These are phyloP conservation scores for Agastache rugosa DNA, from an alignment of 257 asterid genomes.

Conservation along the genomic window DNA sequence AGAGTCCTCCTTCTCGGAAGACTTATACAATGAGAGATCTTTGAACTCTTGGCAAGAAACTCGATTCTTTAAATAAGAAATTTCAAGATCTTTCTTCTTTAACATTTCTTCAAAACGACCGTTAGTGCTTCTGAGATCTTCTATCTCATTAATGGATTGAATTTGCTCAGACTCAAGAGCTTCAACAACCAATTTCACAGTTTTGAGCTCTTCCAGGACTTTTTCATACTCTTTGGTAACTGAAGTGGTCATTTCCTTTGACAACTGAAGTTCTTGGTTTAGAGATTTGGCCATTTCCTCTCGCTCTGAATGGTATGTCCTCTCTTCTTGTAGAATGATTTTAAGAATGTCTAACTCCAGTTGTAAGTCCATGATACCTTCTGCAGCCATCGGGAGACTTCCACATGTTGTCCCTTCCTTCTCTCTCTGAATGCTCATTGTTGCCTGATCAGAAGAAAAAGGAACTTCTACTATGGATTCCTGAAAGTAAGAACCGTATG, in stretches of 20 bases:
- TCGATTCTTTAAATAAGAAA: conserved; percentile 59
- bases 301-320: conserved; percentile 52
- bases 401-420: conserved; percentile 38
- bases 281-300: conserved; percentile 61
- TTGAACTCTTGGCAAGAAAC: conserved; percentile 44
- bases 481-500: conserved; percentile 48
- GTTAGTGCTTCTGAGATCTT: conserved; percentile 63
- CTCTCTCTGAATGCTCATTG: conserved; percentile 40
- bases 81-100: conserved; percentile 63
- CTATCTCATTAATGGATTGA: conserved; percentile 68
- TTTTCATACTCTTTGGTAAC: conserved; percentile 57
- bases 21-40: conserved; percentile 47
- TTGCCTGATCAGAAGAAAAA: conserved; percentile 41
- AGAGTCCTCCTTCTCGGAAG: conserved; percentile 53
- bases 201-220: conserved; percentile 62
- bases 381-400: conserved; percentile 48
- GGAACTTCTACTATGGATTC: conserved; percentile 76
- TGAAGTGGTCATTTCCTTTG: conserved; percentile 54
- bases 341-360: conserved; percentile 89
- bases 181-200: conserved; percentile 67
- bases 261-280: conserved; percentile 60
- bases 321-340: conserved; percentile 81
- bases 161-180: conserved; percentile 94
- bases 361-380: conserved; percentile 72
- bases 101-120: conserved; percentile 50